Conservation (phyloP, 169 alveolate genomes). For the Cyclospora cayetanensis region DNA sequence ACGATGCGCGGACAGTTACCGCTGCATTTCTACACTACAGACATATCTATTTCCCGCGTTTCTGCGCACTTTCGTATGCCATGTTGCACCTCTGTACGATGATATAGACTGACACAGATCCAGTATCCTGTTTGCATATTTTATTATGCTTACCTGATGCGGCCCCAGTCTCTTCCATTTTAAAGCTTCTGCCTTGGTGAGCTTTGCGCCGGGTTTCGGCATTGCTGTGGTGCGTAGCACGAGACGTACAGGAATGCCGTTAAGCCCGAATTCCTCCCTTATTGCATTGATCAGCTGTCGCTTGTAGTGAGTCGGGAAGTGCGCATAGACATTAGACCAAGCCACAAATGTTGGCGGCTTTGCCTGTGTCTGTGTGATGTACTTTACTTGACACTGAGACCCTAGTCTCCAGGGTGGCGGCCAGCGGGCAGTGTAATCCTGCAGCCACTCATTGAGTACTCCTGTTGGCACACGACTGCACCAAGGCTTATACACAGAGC, state of each 20-base stretch:
- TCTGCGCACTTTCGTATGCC: too few species aligned
- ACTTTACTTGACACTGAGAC: slow-evolving; percentile 80
- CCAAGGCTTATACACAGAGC: slow-evolving; percentile 68
- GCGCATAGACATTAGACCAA: slow-evolving; percentile 83
- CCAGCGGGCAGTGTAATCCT: slow-evolving; percentile 62
- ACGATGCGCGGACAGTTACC: not conserved
- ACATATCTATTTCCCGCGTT: too few species aligned
- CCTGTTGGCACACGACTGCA: slow-evolving; percentile 74
- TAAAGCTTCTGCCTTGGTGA: slow-evolving; percentile 70
- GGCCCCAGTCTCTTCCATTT: slow-evolving; percentile 81
- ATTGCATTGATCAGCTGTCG: slow-evolving; percentile 79
- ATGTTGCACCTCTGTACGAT: too few species aligned
- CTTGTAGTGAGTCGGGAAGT: slow-evolving; percentile 81
- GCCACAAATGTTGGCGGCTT: slow-evolving; percentile 85
- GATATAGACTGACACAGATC: too few species aligned
- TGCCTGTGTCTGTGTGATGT: slow-evolving; percentile 73
- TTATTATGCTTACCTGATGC: slow-evolving; percentile 72
- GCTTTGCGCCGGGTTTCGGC: slow-evolving; percentile 74
- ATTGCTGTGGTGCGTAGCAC: slow-evolving; percentile 79
- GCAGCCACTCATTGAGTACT: slow-evolving; percentile 72
- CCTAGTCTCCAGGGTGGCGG: slow-evolving; percentile 91
- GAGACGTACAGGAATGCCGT: slow-evolving; percentile 77
- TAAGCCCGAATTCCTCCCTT: slow-evolving; percentile 78
- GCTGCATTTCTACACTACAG: too few species aligned
- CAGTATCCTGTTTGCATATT: too few species aligned